Conservation (phyloP, 139 green algal species). For the Tetraselmis striata region DNA sequence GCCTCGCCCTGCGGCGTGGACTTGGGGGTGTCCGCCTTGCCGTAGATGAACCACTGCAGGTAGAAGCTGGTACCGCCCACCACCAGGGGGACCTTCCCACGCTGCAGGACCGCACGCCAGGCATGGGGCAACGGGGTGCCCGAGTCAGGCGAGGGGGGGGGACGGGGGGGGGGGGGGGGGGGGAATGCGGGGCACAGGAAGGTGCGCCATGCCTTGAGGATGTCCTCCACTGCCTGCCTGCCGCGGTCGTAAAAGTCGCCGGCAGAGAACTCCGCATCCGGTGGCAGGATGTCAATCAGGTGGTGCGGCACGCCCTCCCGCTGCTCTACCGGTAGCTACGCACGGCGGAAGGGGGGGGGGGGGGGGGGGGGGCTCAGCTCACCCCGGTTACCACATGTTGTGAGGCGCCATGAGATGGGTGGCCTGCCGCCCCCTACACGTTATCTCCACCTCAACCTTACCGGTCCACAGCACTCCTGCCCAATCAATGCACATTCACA, state of each 20-base stretch:
- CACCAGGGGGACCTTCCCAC: conserved; percentile 76
- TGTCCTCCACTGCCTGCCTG: conserved; percentile 50
- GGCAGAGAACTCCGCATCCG: conserved; percentile 73
- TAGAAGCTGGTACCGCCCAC: conserved; percentile 93
- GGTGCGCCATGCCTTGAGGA: conserved; percentile 44
- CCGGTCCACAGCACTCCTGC: no score
- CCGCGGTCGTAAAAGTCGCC: conserved; percentile 73
- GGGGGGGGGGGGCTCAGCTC: no score
- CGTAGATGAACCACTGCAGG: conserved; percentile 80
- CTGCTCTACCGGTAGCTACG: conserved; percentile 47
- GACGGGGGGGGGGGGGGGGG: not conserved
- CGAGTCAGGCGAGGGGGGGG: not conserved
- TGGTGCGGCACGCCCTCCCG: conserved; percentile 81
- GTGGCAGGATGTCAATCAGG: conserved; percentile 76
- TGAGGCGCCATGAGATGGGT: no score
- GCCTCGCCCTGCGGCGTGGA: conserved; percentile 39
- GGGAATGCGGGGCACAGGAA: not conserved
- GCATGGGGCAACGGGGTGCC: not conserved
- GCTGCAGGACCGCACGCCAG: no score
- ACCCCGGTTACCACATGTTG: no score
- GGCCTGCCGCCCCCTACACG: no score
- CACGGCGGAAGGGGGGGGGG: no score
- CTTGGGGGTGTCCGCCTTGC: conserved; percentile 53
- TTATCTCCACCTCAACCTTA: no score
- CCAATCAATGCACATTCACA: no score